Base-by-base conservation (phyloP, 2,329 filamentous ascomycete species). In the Xylariaceae sp. region DNA sequence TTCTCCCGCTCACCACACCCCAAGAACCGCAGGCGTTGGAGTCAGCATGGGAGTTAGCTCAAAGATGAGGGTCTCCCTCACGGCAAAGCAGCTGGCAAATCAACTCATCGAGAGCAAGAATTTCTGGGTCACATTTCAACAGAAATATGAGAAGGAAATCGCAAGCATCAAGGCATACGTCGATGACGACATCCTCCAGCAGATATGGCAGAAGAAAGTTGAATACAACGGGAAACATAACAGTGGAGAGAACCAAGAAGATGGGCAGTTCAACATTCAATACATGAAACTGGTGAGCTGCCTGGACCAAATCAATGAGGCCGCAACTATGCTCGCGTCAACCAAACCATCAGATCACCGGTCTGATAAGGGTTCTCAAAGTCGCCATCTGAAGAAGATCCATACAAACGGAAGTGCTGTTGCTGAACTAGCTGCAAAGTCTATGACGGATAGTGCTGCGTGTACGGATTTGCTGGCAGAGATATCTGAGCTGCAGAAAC, bases 171-270 rank as follows among this genome's bases (percentile, higher is more conserved):
- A 52, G 42, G 42, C 52, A 18, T 71, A 71, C 52, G 62, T 56
- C 44, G 57, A 53, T 19, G 48, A 47, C 6, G 48, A 55, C 26
- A 48, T 65, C 14, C 63, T 71, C 16, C 61, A 64, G 42, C 61
- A 61, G n/a, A 63, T 71, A 19, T 71, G 70, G 70, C 56, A 55
- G 18, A 58, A 63, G 48, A 71, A 61, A 50, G 58, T 66, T 10
- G 60, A 61, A 26, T 49, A 57, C 9, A 62, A 61, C 32, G 40
- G 42, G 29, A 60, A 60, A 23, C 48, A 56, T 46, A 63, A 57
- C 45, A 48, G 29, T 19, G 57, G 50, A 9, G 54, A 64, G 16
- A 52, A 48, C 5, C 45, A 61, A 50, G 54, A 64, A 43, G 40
- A 53, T 20, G 57, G 63, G 20, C 61, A 64, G 18, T 64, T 68